phyloP scores from a whole-genome alignment of 2,329 filamentous ascomycete genomes.

The Alternaria arbusti region DNA sequence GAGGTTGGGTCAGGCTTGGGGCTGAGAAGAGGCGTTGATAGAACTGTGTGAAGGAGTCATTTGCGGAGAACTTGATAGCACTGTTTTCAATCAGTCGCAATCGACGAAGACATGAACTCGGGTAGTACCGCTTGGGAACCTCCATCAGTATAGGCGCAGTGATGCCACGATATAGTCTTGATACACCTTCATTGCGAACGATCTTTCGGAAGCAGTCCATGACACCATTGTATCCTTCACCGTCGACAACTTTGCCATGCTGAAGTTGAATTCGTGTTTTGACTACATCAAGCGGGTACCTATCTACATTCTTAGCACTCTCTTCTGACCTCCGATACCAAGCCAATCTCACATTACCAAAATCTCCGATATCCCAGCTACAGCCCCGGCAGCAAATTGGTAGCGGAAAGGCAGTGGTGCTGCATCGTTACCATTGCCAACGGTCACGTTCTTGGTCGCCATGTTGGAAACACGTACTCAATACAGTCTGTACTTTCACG shows the following conservation, averaged over 20 bases:
- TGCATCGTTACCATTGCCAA: background rate
- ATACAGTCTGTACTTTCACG: background rate
- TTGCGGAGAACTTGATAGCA: conserved; percentile 43
- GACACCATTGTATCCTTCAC: conserved; percentile 36
- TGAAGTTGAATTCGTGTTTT: conserved; percentile 42
- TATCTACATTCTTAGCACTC: conserved; percentile 33
- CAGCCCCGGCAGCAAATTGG: conserved; percentile 34
- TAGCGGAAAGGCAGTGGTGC: conserved; percentile 35
- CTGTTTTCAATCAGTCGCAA: conserved; percentile 4
- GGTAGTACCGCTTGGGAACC: conserved; percentile 32
- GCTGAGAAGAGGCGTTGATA: conserved; percentile 33
- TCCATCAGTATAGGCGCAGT: conserved; percentile 43
- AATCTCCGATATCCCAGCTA: conserved; percentile 27
- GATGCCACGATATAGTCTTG: conserved; percentile 38
- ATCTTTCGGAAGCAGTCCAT: conserved; percentile 41
- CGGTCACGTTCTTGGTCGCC: background rate
- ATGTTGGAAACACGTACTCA: background rate
- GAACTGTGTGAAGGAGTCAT: conserved; percentile 34
- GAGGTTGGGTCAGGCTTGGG: conserved; percentile 29
- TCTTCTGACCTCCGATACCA: background rate
- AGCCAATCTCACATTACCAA: conserved; percentile 30
- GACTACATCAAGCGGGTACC: conserved; percentile 43
- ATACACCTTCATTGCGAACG: conserved; percentile 29
- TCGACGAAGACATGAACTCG: background rate
- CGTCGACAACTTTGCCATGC: conserved; percentile 26